Base-by-base conservation (phyloP, 2,329 filamentous ascomycete genomes). In the Helotiales sp. region DNA sequence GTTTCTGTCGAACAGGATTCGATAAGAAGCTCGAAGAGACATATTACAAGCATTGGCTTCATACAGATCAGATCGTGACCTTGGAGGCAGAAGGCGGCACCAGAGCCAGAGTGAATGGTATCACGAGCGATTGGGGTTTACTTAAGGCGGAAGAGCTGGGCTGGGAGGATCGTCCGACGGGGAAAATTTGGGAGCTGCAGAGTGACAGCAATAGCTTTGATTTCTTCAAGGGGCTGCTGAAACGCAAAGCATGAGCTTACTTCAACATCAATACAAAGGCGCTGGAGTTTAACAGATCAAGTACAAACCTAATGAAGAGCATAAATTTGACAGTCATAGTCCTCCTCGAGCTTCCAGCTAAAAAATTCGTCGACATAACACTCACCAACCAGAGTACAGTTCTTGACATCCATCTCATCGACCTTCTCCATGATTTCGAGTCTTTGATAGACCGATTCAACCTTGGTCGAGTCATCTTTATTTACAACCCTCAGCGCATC, bases 151-250 rank as follows among this genome's bases (percentile, higher is more conserved):
- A 97, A 79, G 94, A 98, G 82, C 79, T 96, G 62, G 90, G 89
- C 2, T 86, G 84, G 78, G 86, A 91, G 66, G 93, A 93, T 70
- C 83, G 89, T 62, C 82, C 85, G 1, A 97, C 92, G 0, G 94
- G 95, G 0, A 91, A 86, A 79, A 83, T 91, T 59, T 95, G 91
- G 86, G 88, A 91, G 73, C 80, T 99, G 80, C 94, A 97, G 82
- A 97, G 93, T 78, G 96, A 99, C 79, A 93, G 94, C 77, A 99
- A 99, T 76, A 97, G 94, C 78, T 99, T 99, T 82, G 96, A 99
- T 80, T 99, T 97, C 78, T 97, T 97, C 81, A 92, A 87, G 76
- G 96, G 96, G 0, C 77, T 99, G 74, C 82, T 99, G 22, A 93
- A 88, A 82, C 87, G 90, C 75, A 98, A 97, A 83, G 65, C 61